Percentiles rank a stretch among this genome's conserved stretches.
Evolutionary conservation across 2,329 filamentous ascomycete species (phyloP).

Genomic region (Phialemoniopsis sp.): DNA sequence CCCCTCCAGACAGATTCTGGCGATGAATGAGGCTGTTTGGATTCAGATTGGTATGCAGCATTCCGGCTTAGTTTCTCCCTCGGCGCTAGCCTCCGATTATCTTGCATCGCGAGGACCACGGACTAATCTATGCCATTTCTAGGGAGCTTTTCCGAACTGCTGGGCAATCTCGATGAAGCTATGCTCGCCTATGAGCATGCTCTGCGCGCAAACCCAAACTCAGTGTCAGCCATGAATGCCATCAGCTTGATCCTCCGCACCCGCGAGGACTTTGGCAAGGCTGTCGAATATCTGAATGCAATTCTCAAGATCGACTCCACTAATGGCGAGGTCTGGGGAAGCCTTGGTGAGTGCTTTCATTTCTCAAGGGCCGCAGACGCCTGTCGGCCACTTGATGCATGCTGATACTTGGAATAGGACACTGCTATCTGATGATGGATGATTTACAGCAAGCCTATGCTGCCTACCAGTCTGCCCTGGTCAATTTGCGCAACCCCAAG

Average conservation of each 20-base stretch:
- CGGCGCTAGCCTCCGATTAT: too few relatives aligned
- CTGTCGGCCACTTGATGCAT: background rate
- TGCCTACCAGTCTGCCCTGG: slow-evolving; percentile 91
- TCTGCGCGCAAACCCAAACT: slow-evolving; percentile 81
- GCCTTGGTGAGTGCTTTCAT: slow-evolving; percentile 57
- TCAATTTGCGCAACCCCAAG: slow-evolving; percentile 91
- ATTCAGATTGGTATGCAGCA: slow-evolving; percentile 75
- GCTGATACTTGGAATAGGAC: slow-evolving; percentile 52
- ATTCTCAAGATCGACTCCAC: slow-evolving; percentile 85
- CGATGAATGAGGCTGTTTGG: slow-evolving; percentile 86
- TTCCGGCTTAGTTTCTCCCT: slow-evolving; percentile 8
- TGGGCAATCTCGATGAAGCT: slow-evolving; percentile 85
- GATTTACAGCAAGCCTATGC: slow-evolving; percentile 95
- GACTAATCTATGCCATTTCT: slow-evolving; percentile 18
- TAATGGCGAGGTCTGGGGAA: slow-evolving; percentile 96
- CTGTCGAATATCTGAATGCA: slow-evolving; percentile 86
- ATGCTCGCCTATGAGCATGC: slow-evolving; percentile 89
- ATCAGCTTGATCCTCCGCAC: slow-evolving; percentile 89
- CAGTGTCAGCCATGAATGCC: slow-evolving; percentile 86
- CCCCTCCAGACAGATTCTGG: slow-evolving; percentile 69
- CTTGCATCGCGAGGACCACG: too few relatives aligned
- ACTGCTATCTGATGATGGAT: slow-evolving; percentile 98
- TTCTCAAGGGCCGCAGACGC: slow-evolving; percentile 16
- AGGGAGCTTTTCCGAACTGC: slow-evolving; percentile 83
- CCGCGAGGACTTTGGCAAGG: slow-evolving; percentile 89